A percentile compares a stretch with the other conserved stretches of the same genome.
Evolutionary conservation across 345 rosid genomes (phyloP).

Genomic region (Moricandia moricandioides): DNA sequence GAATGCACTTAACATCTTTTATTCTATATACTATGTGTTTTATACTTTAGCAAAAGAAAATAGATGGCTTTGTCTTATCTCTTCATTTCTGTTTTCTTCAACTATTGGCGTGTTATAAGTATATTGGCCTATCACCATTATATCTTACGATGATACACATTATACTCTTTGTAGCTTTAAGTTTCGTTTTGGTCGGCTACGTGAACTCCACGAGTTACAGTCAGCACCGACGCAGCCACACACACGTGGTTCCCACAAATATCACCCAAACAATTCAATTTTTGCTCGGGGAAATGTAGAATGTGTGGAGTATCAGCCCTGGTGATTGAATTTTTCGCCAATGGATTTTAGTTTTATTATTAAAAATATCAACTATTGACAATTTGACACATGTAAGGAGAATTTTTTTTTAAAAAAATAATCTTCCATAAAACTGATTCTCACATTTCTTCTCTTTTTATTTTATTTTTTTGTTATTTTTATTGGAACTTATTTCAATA

Average conservation of each 20-base stretch:
- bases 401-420: too few relatives aligned
- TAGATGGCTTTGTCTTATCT: background rate
- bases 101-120: background rate
- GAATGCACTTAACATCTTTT: too few relatives aligned
- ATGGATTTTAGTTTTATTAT: too few relatives aligned
- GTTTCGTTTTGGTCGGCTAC: constrained; percentile 12
- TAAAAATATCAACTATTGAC: too few relatives aligned
- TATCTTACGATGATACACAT: background rate
- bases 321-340: too few relatives aligned
- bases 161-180: background rate
- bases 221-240: constrained; percentile 26
- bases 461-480: too few relatives aligned
- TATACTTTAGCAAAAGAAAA: background rate
- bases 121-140: background rate
- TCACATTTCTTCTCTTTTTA: too few relatives aligned
- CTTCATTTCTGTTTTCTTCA: background rate
- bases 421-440: too few relatives aligned
- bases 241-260: constrained; percentile 31
- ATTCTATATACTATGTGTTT: too few relatives aligned
- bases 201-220: constrained; percentile 34
- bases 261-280: background rate
- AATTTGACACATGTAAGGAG: too few relatives aligned
- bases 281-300: background rate
- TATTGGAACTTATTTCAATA: too few relatives aligned
- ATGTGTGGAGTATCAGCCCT: constrained; percentile 1